Evolutionary conservation across 495 filamentous ascomycete species (phyloP).

Genomic region (Platismatia glauca): DNA sequence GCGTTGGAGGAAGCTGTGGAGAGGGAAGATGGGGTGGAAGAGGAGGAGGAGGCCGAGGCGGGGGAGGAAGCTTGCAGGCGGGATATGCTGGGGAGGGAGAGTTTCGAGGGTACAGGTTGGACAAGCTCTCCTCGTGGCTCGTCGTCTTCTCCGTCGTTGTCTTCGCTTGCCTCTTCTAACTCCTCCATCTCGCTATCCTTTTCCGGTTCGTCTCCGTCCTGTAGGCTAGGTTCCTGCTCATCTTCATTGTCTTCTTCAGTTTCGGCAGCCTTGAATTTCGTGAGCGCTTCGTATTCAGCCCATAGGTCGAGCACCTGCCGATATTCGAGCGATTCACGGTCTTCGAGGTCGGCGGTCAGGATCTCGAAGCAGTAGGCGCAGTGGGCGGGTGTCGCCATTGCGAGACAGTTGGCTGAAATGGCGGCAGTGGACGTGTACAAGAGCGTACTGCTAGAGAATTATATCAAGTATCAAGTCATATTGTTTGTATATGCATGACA

Average conservation of each 20-base stretch:
- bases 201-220: conserved; percentile 10
- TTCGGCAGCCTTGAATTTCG: conserved; percentile 15
- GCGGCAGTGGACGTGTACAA: not conserved
- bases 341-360: conserved; percentile 57
- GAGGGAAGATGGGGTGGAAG: conserved; percentile 22
- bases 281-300: conserved; percentile 40
- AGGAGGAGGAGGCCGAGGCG: conserved; percentile 25
- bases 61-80: conserved; percentile 25
- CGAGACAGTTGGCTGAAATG: not conserved
- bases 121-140: conserved; percentile 12
- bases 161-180: conserved; percentile 6
- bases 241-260: conserved; percentile 17
- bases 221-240: conserved; percentile 4
- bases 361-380: conserved; percentile 89
- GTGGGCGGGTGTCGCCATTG: conserved; percentile 75
- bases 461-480: not conserved
- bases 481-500: not conserved
- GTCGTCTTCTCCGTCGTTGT: conserved; percentile 21
- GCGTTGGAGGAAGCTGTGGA: conserved; percentile 37
- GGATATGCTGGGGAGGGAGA: conserved; percentile 19
- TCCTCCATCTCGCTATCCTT: conserved; percentile 10
- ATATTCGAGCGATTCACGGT: conserved; percentile 49
- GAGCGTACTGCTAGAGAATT: too few relatives aligned
- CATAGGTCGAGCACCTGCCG: conserved; percentile 63
- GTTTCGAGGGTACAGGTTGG: conserved; percentile 4